Base-by-base conservation (phyloP, 495 filamentous ascomycete genomes). In the Xylaria bambusicola region DNA sequence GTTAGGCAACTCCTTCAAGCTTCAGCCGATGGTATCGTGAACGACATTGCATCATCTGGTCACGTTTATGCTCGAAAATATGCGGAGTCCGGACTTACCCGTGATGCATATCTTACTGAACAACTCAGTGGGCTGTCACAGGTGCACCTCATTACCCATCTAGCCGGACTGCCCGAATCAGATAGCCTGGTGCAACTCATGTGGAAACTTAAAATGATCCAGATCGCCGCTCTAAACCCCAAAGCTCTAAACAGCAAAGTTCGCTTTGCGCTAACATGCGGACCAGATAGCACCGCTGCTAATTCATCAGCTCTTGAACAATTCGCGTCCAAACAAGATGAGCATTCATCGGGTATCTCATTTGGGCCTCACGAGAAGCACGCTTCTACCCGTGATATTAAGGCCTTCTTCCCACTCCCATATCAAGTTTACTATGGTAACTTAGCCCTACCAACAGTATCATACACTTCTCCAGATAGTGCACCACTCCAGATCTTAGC, bases 381-480 rank as follows among this genome's bases (percentile, higher is more conserved):
- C 46, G 36, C 64, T 9, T 61, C 76, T 33, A 51, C 73, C 1
- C 62, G 70, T 62, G 73, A 80, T 71, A 74, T 84, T 47, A 94
- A 90, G 67, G 85, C 89, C 0, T 95, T 98, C 80, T 98, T 94
- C 70, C 87, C 93, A 3, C 82, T 98, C 23, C 94, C 94, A 1
- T 98, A 96, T 73, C 94, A 98, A 72, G 94, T 98, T 50, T 97
- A 93, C 67, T 98, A 97, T 71, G 87, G 93, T 6, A 88, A 85
- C 13, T 80, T 91, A 35, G 86, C 90, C 26, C 74, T 93, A 31
- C 87, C 90, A 24, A 97, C 94, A 2, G 87, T 92, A 1, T 89
- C 93, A 2, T 98, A 98, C 71, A 87, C 84, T 27, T 84, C 92
- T 44, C 66, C 84, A 0, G 81, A 87, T 26, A 83, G 87, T 17